Percentiles rank a stretch among this genome's conserved stretches.
These are phyloP conservation scores for Penicillium desertorum DNA, from an alignment of 495 filamentous ascomycete genomes.

Conservation along the genomic window DNA sequence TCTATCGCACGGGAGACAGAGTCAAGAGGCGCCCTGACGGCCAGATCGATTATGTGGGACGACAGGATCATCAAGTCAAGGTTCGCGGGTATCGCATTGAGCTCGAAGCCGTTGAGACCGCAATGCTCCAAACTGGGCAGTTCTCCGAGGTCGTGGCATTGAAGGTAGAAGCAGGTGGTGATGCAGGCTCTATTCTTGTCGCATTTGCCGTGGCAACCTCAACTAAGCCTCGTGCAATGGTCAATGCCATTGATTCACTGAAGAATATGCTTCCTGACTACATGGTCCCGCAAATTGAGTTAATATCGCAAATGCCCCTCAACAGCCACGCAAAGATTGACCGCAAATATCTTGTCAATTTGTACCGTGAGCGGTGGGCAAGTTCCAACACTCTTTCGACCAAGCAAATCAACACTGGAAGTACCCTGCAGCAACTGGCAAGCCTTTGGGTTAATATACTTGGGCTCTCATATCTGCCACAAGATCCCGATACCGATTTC, in stretches of 20 bases:
- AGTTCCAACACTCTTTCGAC: no score
- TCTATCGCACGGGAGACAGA: constrained; percentile 42
- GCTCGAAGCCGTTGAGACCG: constrained; percentile 40
- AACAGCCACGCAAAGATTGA: constrained; percentile 22
- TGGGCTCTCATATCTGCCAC: no score
- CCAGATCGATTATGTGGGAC: constrained; percentile 45
- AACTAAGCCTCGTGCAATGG: no score
- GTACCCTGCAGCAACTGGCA: no score
- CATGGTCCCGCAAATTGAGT: constrained; percentile 23
- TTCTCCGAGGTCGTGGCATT: constrained; percentile 13
- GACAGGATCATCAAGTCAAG: constrained; percentile 52
- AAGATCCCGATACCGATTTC: no score
- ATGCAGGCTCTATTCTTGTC: neutral
- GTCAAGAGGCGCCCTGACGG: constrained; percentile 19
- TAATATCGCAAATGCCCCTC: constrained; percentile 17
- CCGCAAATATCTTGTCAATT: constrained; percentile 2
- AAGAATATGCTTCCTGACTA: constrained; percentile 1
- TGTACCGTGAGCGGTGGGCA: no score
- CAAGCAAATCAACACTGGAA: no score
- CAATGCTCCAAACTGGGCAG: constrained; percentile 8
- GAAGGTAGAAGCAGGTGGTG: neutral
- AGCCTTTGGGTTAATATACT: no score
- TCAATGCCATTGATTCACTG: no score
- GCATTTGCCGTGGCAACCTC: constrained; percentile 11
- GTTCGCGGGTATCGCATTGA: constrained; percentile 46